phyloP scores from a whole-genome alignment of 2,329 filamentous ascomycete species.

The Orbilia quercus region DNA sequence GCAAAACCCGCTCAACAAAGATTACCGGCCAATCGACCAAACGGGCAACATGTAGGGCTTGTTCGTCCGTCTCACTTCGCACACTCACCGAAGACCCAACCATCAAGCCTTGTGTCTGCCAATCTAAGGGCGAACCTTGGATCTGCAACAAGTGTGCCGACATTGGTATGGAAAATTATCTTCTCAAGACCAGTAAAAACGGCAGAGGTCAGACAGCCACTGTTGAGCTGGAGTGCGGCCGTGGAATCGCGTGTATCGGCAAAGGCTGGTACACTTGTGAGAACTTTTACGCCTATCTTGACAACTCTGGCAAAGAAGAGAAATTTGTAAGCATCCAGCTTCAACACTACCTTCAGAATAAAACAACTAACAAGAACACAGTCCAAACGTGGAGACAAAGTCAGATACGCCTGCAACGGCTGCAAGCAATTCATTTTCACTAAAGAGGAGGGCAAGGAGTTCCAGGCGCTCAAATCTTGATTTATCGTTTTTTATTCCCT shows the following conservation, averaged over 20 bases:
- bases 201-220: slow-evolving; percentile 26
- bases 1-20: slow-evolving; percentile 42
- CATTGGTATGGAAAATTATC: slow-evolving; percentile 52
- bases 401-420: slow-evolving; percentile 44
- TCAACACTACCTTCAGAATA: background rate
- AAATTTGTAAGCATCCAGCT: slow-evolving; percentile 36
- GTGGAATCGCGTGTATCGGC: slow-evolving; percentile 38
- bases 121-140: slow-evolving; percentile 52
- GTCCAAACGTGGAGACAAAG: slow-evolving; percentile 36
- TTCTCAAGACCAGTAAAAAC: slow-evolving; percentile 41
- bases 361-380: background rate
- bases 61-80: slow-evolving; percentile 41
- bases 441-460: slow-evolving; percentile 43
- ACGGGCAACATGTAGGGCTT: slow-evolving; percentile 40
- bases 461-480: slow-evolving; percentile 34
- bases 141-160: slow-evolving; percentile 42
- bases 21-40: slow-evolving; percentile 42
- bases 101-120: slow-evolving; percentile 45
- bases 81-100: slow-evolving; percentile 47
- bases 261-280: slow-evolving; percentile 54
- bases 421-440: slow-evolving; percentile 52
- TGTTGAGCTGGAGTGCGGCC: slow-evolving; percentile 46
- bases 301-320: slow-evolving; percentile 50
- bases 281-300: slow-evolving; percentile 53
- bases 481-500: background rate